These are phyloP conservation scores for Apiotrichum gamsii DNA, from an alignment of 1,284 basidiomycete species.

Conservation along the genomic window DNA sequence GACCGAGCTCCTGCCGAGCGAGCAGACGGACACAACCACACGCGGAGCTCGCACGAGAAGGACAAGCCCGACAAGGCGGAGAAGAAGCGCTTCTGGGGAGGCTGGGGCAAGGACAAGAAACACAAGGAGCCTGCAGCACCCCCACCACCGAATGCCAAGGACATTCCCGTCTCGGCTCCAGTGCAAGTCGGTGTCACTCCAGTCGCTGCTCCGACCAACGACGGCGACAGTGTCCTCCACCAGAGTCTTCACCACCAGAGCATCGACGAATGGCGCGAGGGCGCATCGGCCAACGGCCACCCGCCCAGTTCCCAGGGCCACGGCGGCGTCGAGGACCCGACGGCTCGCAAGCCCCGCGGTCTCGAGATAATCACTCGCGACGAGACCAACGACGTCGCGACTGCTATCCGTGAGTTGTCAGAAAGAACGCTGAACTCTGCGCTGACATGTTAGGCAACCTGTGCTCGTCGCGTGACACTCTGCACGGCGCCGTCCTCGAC, in stretches of 20 bases:
- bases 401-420: conserved; percentile 32
- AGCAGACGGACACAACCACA: too few relatives aligned
- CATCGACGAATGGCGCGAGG: conserved; percentile 17
- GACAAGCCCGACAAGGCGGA: conserved; percentile 9
- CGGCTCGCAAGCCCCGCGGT: not conserved
- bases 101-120: conserved; percentile 9
- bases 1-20: too few relatives aligned
- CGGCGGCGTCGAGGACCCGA: conserved; percentile 8
- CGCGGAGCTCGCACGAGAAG: too few relatives aligned
- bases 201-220: too few relatives aligned
- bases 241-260: conserved; percentile 13
- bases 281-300: conserved; percentile 12
- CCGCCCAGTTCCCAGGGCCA: conserved; percentile 10
- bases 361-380: conserved; percentile 5
- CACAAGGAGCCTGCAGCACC: not conserved
- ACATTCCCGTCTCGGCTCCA: too few relatives aligned
- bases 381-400: conserved; percentile 26
- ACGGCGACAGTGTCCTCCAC: too few relatives aligned
- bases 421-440: not conserved
- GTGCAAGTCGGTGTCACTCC: too few relatives aligned
- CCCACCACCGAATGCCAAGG: too few relatives aligned
- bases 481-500: conserved; percentile 33
- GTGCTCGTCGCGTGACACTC: conserved; percentile 28
- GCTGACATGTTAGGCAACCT: conserved; percentile 23
- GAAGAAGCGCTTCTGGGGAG: conserved; percentile 13